A percentile compares a stretch with the other conserved stretches of the same genome.
These are phyloP conservation scores for Obba rivulosa DNA, from an alignment of 768 basidiomycete genomes.

Conservation along the genomic window DNA sequence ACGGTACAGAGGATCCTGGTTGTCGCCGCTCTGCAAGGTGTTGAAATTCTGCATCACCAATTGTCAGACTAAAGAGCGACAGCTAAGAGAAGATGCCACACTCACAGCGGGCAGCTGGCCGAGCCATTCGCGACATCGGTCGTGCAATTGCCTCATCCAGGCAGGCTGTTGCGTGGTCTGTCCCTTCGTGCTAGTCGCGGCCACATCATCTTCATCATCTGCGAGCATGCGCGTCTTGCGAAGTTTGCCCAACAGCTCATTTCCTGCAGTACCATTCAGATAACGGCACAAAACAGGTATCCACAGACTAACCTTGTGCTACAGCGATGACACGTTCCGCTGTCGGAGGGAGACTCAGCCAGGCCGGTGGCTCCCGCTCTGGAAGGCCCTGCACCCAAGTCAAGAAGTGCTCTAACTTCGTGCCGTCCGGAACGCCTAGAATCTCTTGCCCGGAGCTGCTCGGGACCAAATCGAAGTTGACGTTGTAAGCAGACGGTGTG, in stretches of 20 bases:
- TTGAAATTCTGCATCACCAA: constrained; percentile 50
- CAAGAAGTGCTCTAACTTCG: constrained; percentile 86
- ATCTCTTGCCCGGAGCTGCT: constrained; percentile 49
- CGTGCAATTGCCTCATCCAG: constrained; percentile 88
- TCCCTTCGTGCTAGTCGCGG: constrained; percentile 46
- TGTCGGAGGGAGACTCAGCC: constrained; percentile 89
- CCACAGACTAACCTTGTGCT: constrained; percentile 64
- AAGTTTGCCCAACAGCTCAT: constrained; percentile 77
- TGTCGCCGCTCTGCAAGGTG: constrained; percentile 55
- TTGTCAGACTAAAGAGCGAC: not conserved
- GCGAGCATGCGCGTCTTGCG: constrained; percentile 88
- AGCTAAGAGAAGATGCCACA: constrained; percentile 1
- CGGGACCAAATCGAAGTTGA: constrained; percentile 86
- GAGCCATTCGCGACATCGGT: constrained; percentile 84
- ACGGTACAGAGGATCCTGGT: constrained; percentile 81
- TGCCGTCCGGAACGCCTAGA: constrained; percentile 82
- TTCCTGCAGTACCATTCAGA: constrained; percentile 43
- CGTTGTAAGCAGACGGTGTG: constrained; percentile 83
- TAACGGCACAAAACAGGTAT: not conserved
- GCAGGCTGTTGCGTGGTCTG: constrained; percentile 76
- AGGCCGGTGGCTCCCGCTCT: constrained; percentile 89
- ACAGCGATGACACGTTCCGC: constrained; percentile 91
- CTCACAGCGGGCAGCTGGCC: constrained; percentile 67
- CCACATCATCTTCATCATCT: constrained; percentile 76
- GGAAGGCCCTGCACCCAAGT: constrained; percentile 86